Base-by-base conservation (phyloP, 208 protist species). In the Wallacemonas collosoma region DNA sequence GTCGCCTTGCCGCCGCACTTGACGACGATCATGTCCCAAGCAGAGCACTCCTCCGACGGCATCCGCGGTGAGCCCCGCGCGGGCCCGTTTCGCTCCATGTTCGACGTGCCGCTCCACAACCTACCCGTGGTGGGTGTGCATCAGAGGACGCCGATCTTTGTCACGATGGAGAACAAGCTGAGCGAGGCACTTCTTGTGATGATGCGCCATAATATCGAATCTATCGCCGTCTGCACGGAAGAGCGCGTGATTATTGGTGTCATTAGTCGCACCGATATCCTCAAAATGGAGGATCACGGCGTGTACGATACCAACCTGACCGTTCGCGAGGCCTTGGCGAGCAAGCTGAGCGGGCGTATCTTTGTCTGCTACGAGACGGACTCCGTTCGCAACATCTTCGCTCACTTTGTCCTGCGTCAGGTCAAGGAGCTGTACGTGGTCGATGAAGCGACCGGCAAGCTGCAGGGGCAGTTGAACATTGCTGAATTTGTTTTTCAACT, bases 221-320 rank as follows among this genome's bases (percentile, higher is more conserved):
- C 73, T 56, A 88, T 97, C 35, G 87, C 90, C 6, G 89, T 91
- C 12, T 61, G 79, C 41, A 81, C 78, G 15, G 80, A 85, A 39
- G 83, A 85, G 38, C 57, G 68, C 17, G 76, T 85, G 39, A 86
- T 96, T 51, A 44, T 94, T n/a, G 89, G 95, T 54, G 86, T 95
- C 8, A 86, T 97, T 53, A 90, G 83, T 14, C 85, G 90, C 50
- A 92, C 82, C 58, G 93, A 97, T 63, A 68, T 95, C 0, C 83
- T 97, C 55, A 83, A 87, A 12, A 95, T 97, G 79, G 90, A 97
- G 72, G 81, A 93, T 66, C 85, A 94, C 56, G 93, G 93, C n/a
- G 89, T 93, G 38, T 97, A 97, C 75, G 84, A 97, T 77, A 95
- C 83, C 2, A 77, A 85, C 45, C 63, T 93, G 38, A 93, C 86